Evolutionary conservation across 257 asterid genomes (phyloP).

Genomic region (Buddleja alternifolia): DNA sequence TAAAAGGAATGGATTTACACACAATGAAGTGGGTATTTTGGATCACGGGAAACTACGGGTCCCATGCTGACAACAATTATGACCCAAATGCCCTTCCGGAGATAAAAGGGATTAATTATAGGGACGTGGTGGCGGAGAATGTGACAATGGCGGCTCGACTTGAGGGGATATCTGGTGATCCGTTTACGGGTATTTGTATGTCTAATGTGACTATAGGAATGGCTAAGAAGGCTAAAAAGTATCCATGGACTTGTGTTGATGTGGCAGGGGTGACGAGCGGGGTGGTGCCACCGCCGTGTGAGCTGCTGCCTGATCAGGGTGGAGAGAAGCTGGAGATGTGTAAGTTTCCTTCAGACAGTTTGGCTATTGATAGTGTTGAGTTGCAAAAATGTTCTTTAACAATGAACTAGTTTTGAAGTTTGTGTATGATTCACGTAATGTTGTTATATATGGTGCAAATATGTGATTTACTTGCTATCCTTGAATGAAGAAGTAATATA

Average conservation of each 20-base stretch:
- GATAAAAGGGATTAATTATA: slow-evolving; percentile 71
- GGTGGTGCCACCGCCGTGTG: slow-evolving; percentile 70
- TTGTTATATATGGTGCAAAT: too few species aligned
- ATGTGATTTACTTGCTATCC: not conserved
- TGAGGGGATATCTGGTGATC: slow-evolving; percentile 82
- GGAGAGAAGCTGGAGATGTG: slow-evolving; percentile 44
- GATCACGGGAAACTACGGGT: slow-evolving; percentile 94
- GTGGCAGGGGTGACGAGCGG: slow-evolving; percentile 60
- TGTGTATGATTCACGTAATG: not conserved
- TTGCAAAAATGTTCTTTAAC: slow-evolving; percentile 57
- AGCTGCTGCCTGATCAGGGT: slow-evolving; percentile 56
- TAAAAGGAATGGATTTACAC: slow-evolving; percentile 71
- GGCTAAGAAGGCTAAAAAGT: slow-evolving; percentile 71
- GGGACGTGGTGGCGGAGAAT: slow-evolving; percentile 76
- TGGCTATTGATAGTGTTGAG: slow-evolving; percentile 58
- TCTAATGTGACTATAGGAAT: slow-evolving; percentile 73
- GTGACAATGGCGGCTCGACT: slow-evolving; percentile 73
- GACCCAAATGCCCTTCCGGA: slow-evolving; percentile 75
- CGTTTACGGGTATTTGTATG: slow-evolving; percentile 77
- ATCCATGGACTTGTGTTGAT: slow-evolving; percentile 72
- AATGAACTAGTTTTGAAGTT: slow-evolving; percentile 33
- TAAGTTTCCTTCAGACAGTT: slow-evolving; percentile 58
- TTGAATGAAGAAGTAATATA: not conserved
- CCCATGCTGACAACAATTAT: slow-evolving; percentile 70
- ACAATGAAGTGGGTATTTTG: slow-evolving; percentile 93